These are phyloP conservation scores for Dryas drummondii DNA, from an alignment of 306 rosid species.

Conservation along the genomic window DNA sequence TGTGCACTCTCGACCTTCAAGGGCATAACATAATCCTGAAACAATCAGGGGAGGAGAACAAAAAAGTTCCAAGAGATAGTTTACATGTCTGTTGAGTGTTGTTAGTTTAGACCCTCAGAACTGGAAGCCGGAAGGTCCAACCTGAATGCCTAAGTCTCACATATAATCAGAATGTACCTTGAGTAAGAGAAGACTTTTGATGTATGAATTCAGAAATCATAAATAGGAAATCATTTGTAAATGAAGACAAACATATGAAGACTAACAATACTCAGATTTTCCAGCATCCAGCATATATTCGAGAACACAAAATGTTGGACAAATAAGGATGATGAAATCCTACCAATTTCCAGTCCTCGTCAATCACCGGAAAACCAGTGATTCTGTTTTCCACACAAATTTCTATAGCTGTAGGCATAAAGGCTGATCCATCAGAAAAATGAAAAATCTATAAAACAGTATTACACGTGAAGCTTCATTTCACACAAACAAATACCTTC, in stretches of 20 bases:
- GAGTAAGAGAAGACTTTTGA: background rate
- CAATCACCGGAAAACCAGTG: constrained; percentile 95
- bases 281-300: background rate
- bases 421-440: constrained; percentile 31
- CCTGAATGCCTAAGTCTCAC: background rate
- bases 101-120: background rate
- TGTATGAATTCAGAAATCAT: background rate
- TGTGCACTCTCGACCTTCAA: background rate
- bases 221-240: constrained; percentile 1
- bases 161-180: background rate
- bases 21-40: background rate
- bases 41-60: background rate
- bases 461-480: background rate
- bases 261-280: background rate
- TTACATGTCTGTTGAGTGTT: background rate
- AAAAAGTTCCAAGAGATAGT: background rate
- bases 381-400: constrained; percentile 83
- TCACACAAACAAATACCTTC: constrained; percentile 56
- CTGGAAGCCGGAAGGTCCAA: background rate
- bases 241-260: too few species aligned
- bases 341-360: constrained; percentile 88
- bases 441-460: background rate
- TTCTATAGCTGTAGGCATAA: constrained; percentile 75
- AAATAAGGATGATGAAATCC: constrained; percentile 26
- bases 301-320: background rate